Evolutionary conservation across 2,329 filamentous ascomycete genomes (phyloP).

Genomic region (Biscogniauxia mediterranea): DNA sequence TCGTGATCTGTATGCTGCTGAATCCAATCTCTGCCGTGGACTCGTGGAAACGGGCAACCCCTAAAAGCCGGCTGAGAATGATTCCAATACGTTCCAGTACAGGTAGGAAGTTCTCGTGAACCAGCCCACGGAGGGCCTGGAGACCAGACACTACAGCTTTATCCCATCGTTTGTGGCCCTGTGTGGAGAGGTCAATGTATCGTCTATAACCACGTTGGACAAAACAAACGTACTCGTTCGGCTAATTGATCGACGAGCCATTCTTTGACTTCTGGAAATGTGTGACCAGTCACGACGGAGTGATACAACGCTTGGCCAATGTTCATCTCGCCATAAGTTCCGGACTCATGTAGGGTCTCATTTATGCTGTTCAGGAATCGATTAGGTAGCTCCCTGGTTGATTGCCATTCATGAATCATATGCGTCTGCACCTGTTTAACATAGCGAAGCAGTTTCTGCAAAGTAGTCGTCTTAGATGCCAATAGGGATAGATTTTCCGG

Average conservation of each 20-base stretch:
- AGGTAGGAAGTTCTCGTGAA: conserved; percentile 86
- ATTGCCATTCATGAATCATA: conserved; percentile 79
- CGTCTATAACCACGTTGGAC: not conserved
- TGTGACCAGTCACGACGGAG: conserved; percentile 79
- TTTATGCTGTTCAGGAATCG: conserved; percentile 77
- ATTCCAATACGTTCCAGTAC: conserved; percentile 80
- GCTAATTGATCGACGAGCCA: conserved; percentile 85
- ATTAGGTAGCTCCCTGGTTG: conserved; percentile 72
- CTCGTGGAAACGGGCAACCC: conserved; percentile 78
- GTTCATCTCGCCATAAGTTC: conserved; percentile 52
- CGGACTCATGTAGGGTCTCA: conserved; percentile 67
- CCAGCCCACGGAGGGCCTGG: conserved; percentile 70
- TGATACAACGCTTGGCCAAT: conserved; percentile 81
- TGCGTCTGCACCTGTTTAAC: conserved; percentile 76
- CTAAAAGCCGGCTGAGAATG: conserved; percentile 77
- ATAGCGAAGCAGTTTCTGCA: conserved; percentile 86
- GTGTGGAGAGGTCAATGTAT: conserved; percentile 6
- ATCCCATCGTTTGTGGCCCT: conserved; percentile 95
- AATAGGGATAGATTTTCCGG: conserved; percentile 81
- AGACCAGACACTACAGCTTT: conserved; percentile 79
- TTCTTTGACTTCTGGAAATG: conserved; percentile 71
- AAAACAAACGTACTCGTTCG: conserved; percentile 60
- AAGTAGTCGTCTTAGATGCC: conserved; percentile 79
- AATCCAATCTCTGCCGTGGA: conserved; percentile 65
- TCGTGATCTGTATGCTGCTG: conserved; percentile 59